Conservation (phyloP, 2,329 filamentous ascomycete species). For the Escovopsis weberi region DNA sequence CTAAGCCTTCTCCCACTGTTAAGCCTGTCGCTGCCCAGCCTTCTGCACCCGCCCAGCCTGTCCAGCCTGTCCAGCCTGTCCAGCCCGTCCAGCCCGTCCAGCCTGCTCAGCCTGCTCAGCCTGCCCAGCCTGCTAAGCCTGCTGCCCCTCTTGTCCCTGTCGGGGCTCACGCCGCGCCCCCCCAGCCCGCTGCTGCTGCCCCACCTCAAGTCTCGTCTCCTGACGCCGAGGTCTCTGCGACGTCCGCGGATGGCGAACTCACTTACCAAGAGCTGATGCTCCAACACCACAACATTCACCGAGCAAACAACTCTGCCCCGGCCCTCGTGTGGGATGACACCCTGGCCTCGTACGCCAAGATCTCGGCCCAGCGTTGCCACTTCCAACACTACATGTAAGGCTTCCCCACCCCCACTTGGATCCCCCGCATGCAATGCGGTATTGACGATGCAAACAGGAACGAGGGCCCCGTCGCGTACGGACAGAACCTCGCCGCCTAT, state of each 20-base stretch:
- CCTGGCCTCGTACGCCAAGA: slow-evolving; percentile 48
- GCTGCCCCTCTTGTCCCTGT: background rate
- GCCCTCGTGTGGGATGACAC: slow-evolving; percentile 50
- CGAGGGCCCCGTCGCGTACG: slow-evolving; percentile 51
- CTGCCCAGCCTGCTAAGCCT: background rate
- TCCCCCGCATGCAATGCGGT: background rate
- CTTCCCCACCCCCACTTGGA: background rate
- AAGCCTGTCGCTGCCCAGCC: background rate
- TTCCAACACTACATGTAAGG: slow-evolving; percentile 67
- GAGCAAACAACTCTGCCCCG: slow-evolving; percentile 61
- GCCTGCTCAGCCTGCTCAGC: background rate
- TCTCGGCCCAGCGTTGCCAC: slow-evolving; percentile 50
- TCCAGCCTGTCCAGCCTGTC: too few species aligned
- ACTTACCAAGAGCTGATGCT: slow-evolving; percentile 30
- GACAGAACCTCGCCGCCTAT: slow-evolving; percentile 79
- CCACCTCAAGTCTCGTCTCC: slow-evolving; percentile 12
- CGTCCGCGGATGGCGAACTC: slow-evolving; percentile 8
- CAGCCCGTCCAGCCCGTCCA: background rate
- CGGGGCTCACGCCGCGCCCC: background rate
- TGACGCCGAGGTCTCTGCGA: background rate
- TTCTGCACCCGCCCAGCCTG: background rate
- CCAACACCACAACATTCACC: slow-evolving; percentile 75
- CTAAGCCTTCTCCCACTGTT: slow-evolving; percentile 1
- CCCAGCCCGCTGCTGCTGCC: background rate
- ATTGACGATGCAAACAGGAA: slow-evolving; percentile 28